Base-by-base conservation (phyloP, 306 rosid species). In the Hippophae tibetana region DNA sequence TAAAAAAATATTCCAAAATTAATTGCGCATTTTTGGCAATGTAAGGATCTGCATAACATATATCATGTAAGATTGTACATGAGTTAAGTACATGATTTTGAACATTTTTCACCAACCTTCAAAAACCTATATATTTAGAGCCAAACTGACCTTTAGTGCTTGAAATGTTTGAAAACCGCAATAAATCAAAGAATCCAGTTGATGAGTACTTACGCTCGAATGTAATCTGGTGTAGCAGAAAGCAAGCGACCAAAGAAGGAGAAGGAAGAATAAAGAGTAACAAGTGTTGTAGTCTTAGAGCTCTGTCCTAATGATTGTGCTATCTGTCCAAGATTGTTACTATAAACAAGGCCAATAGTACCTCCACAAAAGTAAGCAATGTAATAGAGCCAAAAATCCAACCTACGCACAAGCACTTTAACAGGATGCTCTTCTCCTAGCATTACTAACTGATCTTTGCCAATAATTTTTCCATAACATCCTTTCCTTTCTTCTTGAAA, bases 211-310 rank as follows among this genome's bases (percentile, higher is more conserved):
- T 82, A 93, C 99, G 78, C 78, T 41, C 95, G 81, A 45, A 88
- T 59, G 62, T 78, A 88, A 74, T 93, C 99, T 8, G 99, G 99
- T 46, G 53, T 86, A 53, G 99, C 97, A 11, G 99, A 93, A 55
- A 93, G 94, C 78, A 93, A 79, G 47, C 99, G 90, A 47, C 99
- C 99, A 44, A 93, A 93, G 79, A 93, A 93, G 57, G 99, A 93
- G 76, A 86, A 88, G 23, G 99, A 67, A 3, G 99, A 84, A 72
- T 88, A 93, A 52, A 93, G 80, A 0, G 97, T 93, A 23, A 93
- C 80, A 23, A 93, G 83, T 6, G 87, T 71, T 0, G 85, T 68
- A 9, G 86, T 82, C 11, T 64, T 63, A 43, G 94, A 77, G 63
- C 74, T 63, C 48, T 67, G 65, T 49, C 94, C 95, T 26, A 93